phyloP scores from a whole-genome alignment of 345 rosid species.

The Jatropha curcas region DNA sequence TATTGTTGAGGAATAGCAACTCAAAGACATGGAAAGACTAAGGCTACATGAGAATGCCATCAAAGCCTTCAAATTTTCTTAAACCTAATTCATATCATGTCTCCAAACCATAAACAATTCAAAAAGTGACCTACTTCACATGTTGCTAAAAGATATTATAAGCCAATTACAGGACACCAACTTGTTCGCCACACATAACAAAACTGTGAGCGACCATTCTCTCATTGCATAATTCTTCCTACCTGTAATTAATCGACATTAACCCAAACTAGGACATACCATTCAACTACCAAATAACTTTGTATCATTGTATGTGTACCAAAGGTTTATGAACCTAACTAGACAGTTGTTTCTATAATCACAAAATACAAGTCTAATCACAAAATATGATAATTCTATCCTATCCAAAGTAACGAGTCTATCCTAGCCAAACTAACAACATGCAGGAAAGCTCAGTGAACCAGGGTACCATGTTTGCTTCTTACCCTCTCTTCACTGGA shows the following conservation, averaged over 20 bases:
- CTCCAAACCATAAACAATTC: constrained; percentile 1
- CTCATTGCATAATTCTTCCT: neutral
- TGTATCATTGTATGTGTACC: too few species aligned
- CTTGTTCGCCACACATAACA: neutral
- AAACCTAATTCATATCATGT: neutral
- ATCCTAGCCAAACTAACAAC: neutral
- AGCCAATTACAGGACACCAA: neutral
- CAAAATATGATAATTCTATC: too few species aligned
- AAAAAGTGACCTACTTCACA: neutral
- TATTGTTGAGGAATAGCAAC: neutral
- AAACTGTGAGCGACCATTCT: neutral
- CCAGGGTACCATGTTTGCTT: neutral
- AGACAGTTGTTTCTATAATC: too few species aligned
- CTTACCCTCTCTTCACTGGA: neutral
- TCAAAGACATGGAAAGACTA: neutral
- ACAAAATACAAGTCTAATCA: too few species aligned
- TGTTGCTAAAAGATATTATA: neutral
- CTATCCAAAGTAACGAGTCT: too few species aligned
- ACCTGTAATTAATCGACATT: too few species aligned
- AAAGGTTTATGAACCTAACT: too few species aligned
- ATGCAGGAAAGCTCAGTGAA: neutral
- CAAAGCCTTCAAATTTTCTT: neutral
- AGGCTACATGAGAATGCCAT: neutral
- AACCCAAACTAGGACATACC: too few species aligned
- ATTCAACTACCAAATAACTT: neutral